These are phyloP conservation scores for Solanum pennellii DNA, from an alignment of 257 asterid species.

Conservation along the genomic window DNA sequence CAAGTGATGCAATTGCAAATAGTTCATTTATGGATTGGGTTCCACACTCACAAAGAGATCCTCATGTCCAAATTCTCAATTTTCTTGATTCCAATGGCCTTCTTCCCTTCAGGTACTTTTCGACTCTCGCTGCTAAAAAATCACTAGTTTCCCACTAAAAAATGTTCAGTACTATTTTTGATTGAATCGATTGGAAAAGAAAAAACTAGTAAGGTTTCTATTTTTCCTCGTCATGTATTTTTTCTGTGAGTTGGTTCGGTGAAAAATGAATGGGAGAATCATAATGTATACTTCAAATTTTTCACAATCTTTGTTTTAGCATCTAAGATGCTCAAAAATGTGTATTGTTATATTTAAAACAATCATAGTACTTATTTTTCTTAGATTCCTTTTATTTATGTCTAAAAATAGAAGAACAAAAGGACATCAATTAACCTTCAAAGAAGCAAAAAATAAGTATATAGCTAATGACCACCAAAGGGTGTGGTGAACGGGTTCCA, in stretches of 20 bases:
- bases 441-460: not conserved
- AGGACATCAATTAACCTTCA: not conserved
- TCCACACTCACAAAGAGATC: constrained; percentile 44
- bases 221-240: no score
- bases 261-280: no score
- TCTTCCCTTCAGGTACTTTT: constrained; percentile 45
- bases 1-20: constrained; percentile 27
- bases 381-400: not conserved
- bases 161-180: no score
- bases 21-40: constrained; percentile 49
- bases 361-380: not conserved
- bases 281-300: no score
- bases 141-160: no score
- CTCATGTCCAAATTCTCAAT: constrained; percentile 56
- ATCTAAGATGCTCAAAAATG: not conserved
- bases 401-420: not conserved
- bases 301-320: no score
- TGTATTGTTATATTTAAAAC: not conserved
- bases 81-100: constrained; percentile 64
- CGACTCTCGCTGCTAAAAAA: no score
- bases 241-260: no score
- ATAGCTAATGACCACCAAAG: not conserved
- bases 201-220: no score
- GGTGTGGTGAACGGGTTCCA: not conserved
- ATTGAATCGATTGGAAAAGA: no score